Base-by-base conservation (phyloP, 306 rosid genomes). In the Vigna unguiculata region DNA sequence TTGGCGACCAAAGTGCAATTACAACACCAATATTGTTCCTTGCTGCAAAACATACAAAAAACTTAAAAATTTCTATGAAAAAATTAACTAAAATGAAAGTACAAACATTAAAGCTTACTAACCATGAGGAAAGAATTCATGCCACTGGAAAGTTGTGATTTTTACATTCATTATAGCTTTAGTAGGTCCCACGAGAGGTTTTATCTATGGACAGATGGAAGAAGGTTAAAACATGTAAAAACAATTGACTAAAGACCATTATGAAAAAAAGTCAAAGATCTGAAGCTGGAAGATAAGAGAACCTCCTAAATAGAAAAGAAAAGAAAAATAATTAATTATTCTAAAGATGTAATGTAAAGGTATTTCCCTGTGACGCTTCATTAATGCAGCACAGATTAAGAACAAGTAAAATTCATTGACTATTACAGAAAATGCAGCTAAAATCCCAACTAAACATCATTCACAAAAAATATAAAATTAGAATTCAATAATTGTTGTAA, bases 111-210 rank as follows among this genome's bases (percentile, higher is more conserved):
- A 74, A 61, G 71, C 69, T 41, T 54, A 76, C 45, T 85, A 34
- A 95, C 99, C 99, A 28, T 85, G 93, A 62, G 99, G 99, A 81
- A 95, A 95, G 87, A 95, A 95, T 76, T 95, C 99, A 21, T 95
- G 99, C 99, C 99, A 95, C 85, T 91, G 86, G 78, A 84, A 95
- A 22, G 45, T 90, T 5, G 90, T 53, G 74, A 95, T 81, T 80
- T 69, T 92, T 25, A 91, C 99, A 12, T 61, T 79, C 99, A 95
- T 95, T 73, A 95, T 88, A 77, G 96, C 90, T 86, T 95, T 84
- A 16, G 99, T 92, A 57, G 99, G 99, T 79, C 80, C 85, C 40
- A 95, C 96, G 65, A 92, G 88, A 82, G 99, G 99, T 81, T 85
- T 91, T 80, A 95, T 95, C 99, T 95, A 84, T 17, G 38, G 38